Base-by-base conservation (phyloP, 2,329 filamentous ascomycete genomes). In the Aureobasidium sp. region DNA sequence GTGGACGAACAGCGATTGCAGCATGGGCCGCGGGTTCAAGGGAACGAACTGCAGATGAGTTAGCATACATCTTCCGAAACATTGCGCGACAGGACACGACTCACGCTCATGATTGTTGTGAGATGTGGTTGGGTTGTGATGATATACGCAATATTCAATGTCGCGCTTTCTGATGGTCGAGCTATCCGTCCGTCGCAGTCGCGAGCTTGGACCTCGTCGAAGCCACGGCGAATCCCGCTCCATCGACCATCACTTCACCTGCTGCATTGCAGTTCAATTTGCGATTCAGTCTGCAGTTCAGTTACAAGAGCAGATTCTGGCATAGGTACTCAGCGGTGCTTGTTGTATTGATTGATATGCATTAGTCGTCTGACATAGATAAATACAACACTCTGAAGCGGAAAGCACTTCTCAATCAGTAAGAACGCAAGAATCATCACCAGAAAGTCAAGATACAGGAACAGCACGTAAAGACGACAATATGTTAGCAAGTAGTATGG, bases 21-120 rank as follows among this genome's bases (percentile, higher is more conserved):
- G 88, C 83, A 97, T 91, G 45, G 94, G 94, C 76, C 93, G 90
- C 73, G 94, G 94, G 83, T 99, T 99, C 72, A 97, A 82, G 66
- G 94, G 94, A 75, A 95, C 87, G 79, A 96, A 95, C 72, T 73
- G 61, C 45, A 21, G 8, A 30, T 39, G 21, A 16, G 41, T 61
- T 16, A 61, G 58, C 7, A 45, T 6, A 10, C 5, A 6, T 4
- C 9, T 9, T 29, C 34, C 4, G 16, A 10, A 7, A 25, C 7
- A 3, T 41, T 48, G 13, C 32, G 54, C 54, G 54, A 59, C 44
- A 25, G 5, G 36, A 10, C 5, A n/a, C 7, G 6, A 29, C 58
- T 53, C 8, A 61, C 58, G 39, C 58, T 61, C 58, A 61, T 61
- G 37, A 16, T 61, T 21, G 4, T 30, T 21, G 34, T 53, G 14